Evolutionary conservation across 371 early-diverging fungal genomes (phyloP), one percentile per base, ranked within the genome.

Genomic region (Saksenaea vasiformis): DNA sequence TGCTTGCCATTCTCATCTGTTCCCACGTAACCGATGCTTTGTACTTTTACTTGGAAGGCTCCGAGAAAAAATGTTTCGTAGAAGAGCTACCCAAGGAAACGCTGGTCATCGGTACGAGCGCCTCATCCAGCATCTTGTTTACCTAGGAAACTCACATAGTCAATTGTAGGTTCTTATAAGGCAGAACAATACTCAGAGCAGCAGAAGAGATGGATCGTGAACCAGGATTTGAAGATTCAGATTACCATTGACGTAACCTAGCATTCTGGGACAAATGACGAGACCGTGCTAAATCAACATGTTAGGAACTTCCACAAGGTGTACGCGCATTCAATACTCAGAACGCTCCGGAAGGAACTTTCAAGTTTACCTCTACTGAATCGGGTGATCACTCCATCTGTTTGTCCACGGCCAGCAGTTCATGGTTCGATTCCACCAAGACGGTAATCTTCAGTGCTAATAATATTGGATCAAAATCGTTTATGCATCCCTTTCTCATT

Each of bases 61-160:
- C 81, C 56, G 92, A 95, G 68, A 87, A 87, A 73, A 90, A 93
- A 73, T 98, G 98, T 81, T 98, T 98, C 72, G 79, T 93, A 27
- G 97, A 98, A 71, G 97, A 97, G 69, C 83, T 97, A 54, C 95
- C 97, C 27, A 89, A 87, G 67, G 93, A 95, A 64, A 95, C 95
- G 38, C 83, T 91, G 67, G 92, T 95, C 36, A 87, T 87, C 63
- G 93, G 92, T 91, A 76, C 58, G 64, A 59, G 28, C 37, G 27
- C 54, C 24, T 54, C 38, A 39, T 44, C n/a, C 27, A 31, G 34
- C 26, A 28, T 57, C 53, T 17, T 47, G n/a, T 39, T 39, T 39
- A 11, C 39, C 39, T 11, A n/a, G 39, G 11, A 39, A 39, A 10
- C 39, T 39, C 39, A 39, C 11, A 37, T 24, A 27, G 22, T 41